Base-by-base conservation (phyloP, 352 stramenopile genomes). In the Globisporangium perplexum region DNA sequence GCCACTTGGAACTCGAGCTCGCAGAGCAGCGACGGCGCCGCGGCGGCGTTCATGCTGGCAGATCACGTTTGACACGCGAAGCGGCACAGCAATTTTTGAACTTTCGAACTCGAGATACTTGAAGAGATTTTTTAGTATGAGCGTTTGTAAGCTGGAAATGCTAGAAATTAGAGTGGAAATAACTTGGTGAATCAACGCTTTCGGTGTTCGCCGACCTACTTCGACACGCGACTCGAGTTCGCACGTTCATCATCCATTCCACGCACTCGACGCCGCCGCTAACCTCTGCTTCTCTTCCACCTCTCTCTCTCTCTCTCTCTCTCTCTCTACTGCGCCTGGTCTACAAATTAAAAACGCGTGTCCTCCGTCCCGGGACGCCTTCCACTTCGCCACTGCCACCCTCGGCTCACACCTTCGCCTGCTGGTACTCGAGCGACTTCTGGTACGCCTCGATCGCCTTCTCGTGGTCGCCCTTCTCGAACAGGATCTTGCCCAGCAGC, bases 401-500 rank as follows among this genome's bases (percentile, higher is more conserved):
- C 26, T 2, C 26, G 5, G n/a, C 36, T 57, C 41, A 62, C n/a
- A 36, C 38, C 18, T 62, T 51, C 10, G 47, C 35, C 23, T 50
- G 44, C 50, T 88, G 76, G 64, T 86, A 82, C 63, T 84, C 72
- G 50, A 94, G 57, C 17, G 84, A 92, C 50, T 84, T 83, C 61
- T 94, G 82, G 57, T 94, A 94, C 35, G 84, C 84, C 47, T 80
- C 72, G 50, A 94, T 93, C 47, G 84, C 84, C 46, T 86, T 86
- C 62, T 94, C 82, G 58, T 91, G 79, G 66, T 94, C 84, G 11
- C 84, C 84, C 56, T 91, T 92, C 53, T 94, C 84, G 49, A 93
- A 94, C 28, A 93, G 62, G 47, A 94, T 91, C 64, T 94, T 93
- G 49, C 84, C 84, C 38, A 93, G 60, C 52, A 94, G 58, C 36